These are phyloP conservation scores for Cymbopogon flexuosus DNA, from an alignment of 202 grass and related monocot genomes.

Conservation along the genomic window DNA sequence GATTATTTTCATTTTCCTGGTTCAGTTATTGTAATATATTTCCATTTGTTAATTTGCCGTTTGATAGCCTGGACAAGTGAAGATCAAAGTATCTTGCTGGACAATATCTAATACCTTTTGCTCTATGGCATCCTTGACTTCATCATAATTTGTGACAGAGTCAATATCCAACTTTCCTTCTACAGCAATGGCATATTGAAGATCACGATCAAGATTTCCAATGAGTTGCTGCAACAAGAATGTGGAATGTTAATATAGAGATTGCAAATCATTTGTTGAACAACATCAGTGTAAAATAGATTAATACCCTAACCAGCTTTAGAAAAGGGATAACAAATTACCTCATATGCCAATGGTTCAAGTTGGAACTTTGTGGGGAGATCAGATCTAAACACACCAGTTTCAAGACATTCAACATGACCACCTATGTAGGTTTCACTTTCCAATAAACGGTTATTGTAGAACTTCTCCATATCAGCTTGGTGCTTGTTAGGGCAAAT, in stretches of 20 bases:
- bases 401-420: conserved; percentile 99
- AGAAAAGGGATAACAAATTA: conserved; percentile 25
- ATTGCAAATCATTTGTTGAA: background rate
- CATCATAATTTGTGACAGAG: conserved; percentile 89
- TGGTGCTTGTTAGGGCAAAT: conserved; percentile 99
- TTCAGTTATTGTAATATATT: conserved; percentile 1
- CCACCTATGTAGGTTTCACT: conserved; percentile 98
- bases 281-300: conserved; percentile 17
- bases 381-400: conserved; percentile 98
- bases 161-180: conserved; percentile 92
- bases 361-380: conserved; percentile 94
- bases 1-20: background rate
- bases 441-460: conserved; percentile 85
- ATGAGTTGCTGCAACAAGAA: conserved; percentile 79
- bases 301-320: conserved; percentile 16
- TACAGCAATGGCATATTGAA: conserved; percentile 84
- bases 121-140: conserved; percentile 90
- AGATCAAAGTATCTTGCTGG: conserved; percentile 22
- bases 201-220: conserved; percentile 90
- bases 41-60: background rate
- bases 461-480: conserved; percentile 84
- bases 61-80: background rate
- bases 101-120: conserved; percentile 62
- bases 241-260: conserved; percentile 32
- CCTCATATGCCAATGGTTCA: conserved; percentile 78